Base-by-base conservation (phyloP, 768 basidiomycete species). In the Suillus spraguei region DNA sequence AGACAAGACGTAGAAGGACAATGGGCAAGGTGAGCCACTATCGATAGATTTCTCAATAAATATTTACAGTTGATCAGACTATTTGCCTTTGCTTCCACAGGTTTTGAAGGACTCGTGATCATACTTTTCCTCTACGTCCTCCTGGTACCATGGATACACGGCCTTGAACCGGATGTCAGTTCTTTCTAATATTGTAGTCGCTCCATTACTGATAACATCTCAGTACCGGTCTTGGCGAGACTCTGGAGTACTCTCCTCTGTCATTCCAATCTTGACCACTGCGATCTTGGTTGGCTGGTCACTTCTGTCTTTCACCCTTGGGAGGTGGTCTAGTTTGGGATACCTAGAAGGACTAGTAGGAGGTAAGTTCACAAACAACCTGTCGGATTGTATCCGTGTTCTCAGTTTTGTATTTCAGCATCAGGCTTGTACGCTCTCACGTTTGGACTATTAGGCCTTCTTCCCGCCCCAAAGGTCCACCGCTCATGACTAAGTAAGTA, bases 141-240 rank as follows among this genome's bases (percentile, higher is more conserved):
- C 14, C 71, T 87, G 59, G 77, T 88, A 35, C 90, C 88, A n/a
- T 81, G 86, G 79, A 77, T 89, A 36, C 82, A 83, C 62, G 90
- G 89, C 22, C 82, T 85, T 60, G 83, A 87, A 66, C 88, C 89
- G 41, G 83, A 92, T 69, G 91, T 93, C 71, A 68, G 87, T 82
- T 50, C 33, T 54, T 47, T 35, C 46, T 10, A 46, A 11, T 46
- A 56, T 28, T 28, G 24, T 16, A 54, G 22, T 41, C 11, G 10
- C n/a, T 47, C 28, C 44, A 22, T 50, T 9, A 28, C 35, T 35
- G 35, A 41, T 32, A 9, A 46, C n/a, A 44, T 33, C 42, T 24
- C 70, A 93, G 91, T 92, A 90, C 70, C 86, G 81, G 54, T 83
- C 84, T 17, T 93, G 91, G 91, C 80, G 88, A 67, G 79, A 89